Base-by-base conservation (phyloP, 116 monocot genomes). In the Zostera marina region DNA sequence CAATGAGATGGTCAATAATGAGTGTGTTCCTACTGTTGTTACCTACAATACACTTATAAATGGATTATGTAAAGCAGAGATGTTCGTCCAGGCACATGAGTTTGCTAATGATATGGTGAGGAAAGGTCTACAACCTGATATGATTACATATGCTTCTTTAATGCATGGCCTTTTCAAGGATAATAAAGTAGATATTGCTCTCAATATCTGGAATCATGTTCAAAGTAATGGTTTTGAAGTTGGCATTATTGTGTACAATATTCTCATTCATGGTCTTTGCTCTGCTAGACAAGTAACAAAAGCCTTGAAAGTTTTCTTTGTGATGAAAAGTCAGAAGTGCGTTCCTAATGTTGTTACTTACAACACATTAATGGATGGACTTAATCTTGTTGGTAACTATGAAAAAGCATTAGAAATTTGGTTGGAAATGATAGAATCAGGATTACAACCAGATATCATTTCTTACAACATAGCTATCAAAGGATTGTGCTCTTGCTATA, bases 101-200 rank as follows among this genome's bases (percentile, higher is more conserved):
- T 70, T 89, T 56, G 72, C 82, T 38, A 89, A 77, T 58, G 76
- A 89, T 72, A 85, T 96, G 89, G 32, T 89, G n/a, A 72, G 78
- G 60, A 89, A 74, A 78, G 89, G 80, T 23, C 63, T 88, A 44
- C 67, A 75, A 49, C 88, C 81, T 41, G 84, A 93, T 60, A 44
- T 67, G 49, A 23, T 76, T 54, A 93, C 88, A 25, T 81, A 84
- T 45, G 77, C 88, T 59, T 74, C 81, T 7, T 62, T 93, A 40
- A 77, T 87, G 9, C 58, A 88, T 64, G 93, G 93, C 52, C 81
- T 93, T 52, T 84, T 74, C 66, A 65, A 54, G 54, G 84, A 84
- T 52, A 77, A 77, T 64, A 84, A 93, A 56, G 55, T 81, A 21
- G 69, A 75, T 61, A 69, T 62, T 59, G 87, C 84, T 59, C 72